These are phyloP conservation scores for Lasiosphaeria miniovina DNA, from an alignment of 495 filamentous ascomycete species.

Conservation along the genomic window DNA sequence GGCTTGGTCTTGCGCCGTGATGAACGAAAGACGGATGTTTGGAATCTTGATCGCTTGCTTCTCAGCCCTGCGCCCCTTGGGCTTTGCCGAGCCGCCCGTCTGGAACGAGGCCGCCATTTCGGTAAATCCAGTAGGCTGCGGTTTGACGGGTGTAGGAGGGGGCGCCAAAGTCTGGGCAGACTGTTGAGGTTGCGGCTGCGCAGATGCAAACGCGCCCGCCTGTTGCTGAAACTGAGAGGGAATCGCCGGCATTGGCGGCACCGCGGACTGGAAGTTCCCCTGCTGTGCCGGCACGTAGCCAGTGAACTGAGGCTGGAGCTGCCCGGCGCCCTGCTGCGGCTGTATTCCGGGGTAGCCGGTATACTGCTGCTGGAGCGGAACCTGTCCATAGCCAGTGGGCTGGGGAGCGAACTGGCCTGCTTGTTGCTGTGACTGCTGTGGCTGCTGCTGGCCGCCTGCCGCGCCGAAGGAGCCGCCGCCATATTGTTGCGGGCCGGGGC, in stretches of 20 bases:
- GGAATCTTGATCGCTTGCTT: slow-evolving; percentile 67
- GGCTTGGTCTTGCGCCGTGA: slow-evolving; percentile 91
- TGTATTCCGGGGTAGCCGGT: slow-evolving; percentile 55
- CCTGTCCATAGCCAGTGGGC: slow-evolving; percentile 55
- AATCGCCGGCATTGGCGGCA: slow-evolving; percentile 55
- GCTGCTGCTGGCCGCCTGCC: slow-evolving; percentile 41
- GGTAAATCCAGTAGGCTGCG: slow-evolving; percentile 69
- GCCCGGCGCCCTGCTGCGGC: slow-evolving; percentile 47
- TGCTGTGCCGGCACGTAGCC: slow-evolving; percentile 53
- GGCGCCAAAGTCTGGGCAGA: slow-evolving; percentile 30
- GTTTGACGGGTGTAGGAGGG: slow-evolving; percentile 52
- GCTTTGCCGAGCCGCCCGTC: slow-evolving; percentile 50
- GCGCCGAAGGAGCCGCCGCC: slow-evolving; percentile 48
- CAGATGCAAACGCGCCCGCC: slow-evolving; percentile 35
- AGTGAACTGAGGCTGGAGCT: slow-evolving; percentile 56
- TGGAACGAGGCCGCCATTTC: slow-evolving; percentile 87
- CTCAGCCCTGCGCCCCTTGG: slow-evolving; percentile 47
- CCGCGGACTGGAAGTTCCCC: slow-evolving; percentile 41
- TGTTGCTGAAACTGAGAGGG: slow-evolving; percentile 52
- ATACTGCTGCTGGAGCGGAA: slow-evolving; percentile 63
- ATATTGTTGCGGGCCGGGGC: slow-evolving; percentile 67
- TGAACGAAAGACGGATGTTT: slow-evolving; percentile 92
- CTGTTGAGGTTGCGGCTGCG: slow-evolving; percentile 24
- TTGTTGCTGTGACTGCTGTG: slow-evolving; percentile 58
- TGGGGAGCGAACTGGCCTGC: slow-evolving; percentile 59